Evolutionary conservation across 2,329 filamentous ascomycete genomes (phyloP).

Genomic region (Herpotrichia juniperi): DNA sequence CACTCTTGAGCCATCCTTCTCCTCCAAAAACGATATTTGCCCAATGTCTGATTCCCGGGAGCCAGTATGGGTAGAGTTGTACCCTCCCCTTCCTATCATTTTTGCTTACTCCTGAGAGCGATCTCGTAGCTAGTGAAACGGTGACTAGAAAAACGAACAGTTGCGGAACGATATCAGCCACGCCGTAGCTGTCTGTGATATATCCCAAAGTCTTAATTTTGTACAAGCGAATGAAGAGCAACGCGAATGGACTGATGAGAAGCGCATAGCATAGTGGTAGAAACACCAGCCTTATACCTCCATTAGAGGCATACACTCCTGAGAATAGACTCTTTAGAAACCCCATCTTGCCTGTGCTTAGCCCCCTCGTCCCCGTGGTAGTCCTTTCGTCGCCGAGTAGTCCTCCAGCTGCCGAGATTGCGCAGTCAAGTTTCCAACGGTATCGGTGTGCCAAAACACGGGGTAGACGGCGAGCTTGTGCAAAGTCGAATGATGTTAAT

Average conservation of each 20-base stretch:
- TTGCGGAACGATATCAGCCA: constrained; percentile 37
- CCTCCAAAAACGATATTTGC: constrained; percentile 56
- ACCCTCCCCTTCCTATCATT: constrained; percentile 47
- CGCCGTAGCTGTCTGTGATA: constrained; percentile 30
- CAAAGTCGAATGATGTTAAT: constrained; percentile 3
- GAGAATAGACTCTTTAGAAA: constrained; percentile 39
- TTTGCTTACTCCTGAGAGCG: constrained; percentile 32
- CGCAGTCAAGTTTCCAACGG: neutral
- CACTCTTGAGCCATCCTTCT: constrained; percentile 50
- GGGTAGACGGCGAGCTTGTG: neutral
- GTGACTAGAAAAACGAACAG: constrained; percentile 34
- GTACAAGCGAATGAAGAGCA: constrained; percentile 30
- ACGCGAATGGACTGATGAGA: constrained; percentile 36
- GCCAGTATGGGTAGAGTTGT: constrained; percentile 63
- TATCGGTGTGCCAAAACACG: constrained; percentile 1
- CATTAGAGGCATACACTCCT: constrained; percentile 40
- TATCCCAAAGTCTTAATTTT: constrained; percentile 24
- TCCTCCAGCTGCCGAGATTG: neutral
- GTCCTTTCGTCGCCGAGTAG: neutral
- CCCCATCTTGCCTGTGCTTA: constrained; percentile 23
- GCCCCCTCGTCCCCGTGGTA: neutral
- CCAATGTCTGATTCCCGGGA: constrained; percentile 63
- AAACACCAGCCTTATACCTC: constrained; percentile 39
- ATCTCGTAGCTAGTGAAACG: constrained; percentile 34
- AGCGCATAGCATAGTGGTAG: constrained; percentile 40